Percentiles rank a stretch among this genome's conserved stretches.
These are phyloP conservation scores for Spathaspora hagerdaliae DNA, from an alignment of 805 yeast species.

Conservation along the genomic window DNA sequence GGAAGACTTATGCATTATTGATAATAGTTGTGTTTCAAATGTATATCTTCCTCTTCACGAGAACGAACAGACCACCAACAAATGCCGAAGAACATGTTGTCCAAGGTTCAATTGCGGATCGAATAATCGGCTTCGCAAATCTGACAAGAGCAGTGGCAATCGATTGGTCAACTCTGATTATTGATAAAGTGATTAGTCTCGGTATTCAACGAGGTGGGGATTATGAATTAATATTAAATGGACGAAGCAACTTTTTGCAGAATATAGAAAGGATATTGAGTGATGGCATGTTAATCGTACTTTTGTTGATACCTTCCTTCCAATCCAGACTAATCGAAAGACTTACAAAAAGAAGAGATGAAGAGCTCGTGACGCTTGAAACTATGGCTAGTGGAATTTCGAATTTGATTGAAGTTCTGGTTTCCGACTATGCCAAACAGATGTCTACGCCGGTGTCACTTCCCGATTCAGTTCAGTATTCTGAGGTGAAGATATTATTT, in stretches of 20 bases:
- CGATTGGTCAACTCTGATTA: constrained; percentile 1
- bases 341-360: constrained; percentile 13
- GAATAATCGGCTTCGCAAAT: not conserved
- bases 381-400: constrained; percentile 2
- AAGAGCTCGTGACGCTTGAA: constrained; percentile 15
- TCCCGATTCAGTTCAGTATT: constrained; percentile 1
- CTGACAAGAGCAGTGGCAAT: not conserved
- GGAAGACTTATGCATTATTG: constrained; percentile 2
- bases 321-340: constrained; percentile 8
- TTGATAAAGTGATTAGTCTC: constrained; percentile 8
- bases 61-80: constrained; percentile 2
- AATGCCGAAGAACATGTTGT: not conserved
- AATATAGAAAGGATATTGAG: constrained; percentile 14
- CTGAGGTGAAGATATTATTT: not conserved
- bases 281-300: constrained; percentile 13
- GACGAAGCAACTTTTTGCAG: constrained; percentile 7
- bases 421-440: constrained; percentile 5
- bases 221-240: constrained; percentile 14
- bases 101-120: not conserved
- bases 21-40: not conserved
- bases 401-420: constrained; percentile 8
- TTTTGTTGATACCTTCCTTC: constrained; percentile 15
- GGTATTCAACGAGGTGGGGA: constrained; percentile 20
- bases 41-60: constrained; percentile 5
- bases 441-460: constrained; percentile 6